Base-by-base conservation (phyloP, 139 green algal species). In the Chlorokybus atmophyticus region DNA sequence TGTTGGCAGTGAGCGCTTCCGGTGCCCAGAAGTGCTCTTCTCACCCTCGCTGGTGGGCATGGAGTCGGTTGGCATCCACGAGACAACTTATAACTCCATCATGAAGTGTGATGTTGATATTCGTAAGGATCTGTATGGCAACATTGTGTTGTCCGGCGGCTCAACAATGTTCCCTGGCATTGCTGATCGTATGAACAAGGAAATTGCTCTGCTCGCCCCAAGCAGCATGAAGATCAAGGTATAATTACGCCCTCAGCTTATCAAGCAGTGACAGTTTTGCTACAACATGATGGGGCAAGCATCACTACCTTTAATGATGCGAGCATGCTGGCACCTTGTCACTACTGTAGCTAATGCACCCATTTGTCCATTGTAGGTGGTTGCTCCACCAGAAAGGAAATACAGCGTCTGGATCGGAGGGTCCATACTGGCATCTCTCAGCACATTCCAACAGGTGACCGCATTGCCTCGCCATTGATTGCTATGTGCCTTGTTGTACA, bases 31-130 rank as follows among this genome's bases (percentile, higher is more conserved):
- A 74, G 89, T 93, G 64, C 77, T 97, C 40, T 97, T 95, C 86
- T 81, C 93, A 54, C 89, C 89, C 8, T 67, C 26, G 40, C 79
- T 95, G 71, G 64, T 96, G 6, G 90, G 90, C 63, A 76, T 93
- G 75, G 88, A 96, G 62, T 64, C 72, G 8, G 71, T 77, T 26
- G 90, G 90, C 59, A 89, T 97, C 68, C 86, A 96, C 68, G 86
- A 94, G 67, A 93, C 85, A 52, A 89, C 84, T 47, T 96, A 93
- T 81, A 94, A 94, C 74, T 93, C 83, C 48, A 96, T 97, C 80
- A 95, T 95, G 87, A 93, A 93, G 76, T 94, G 87, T 68, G 90
- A 97, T 42, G 85, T 95, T 1, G 90, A 97, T 64, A 96, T 97
- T 71, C 73, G 88, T 32, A 93, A 94, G 79, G 88, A 95, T 66